Conservation (phyloP, 768 basidiomycete genomes). For the Lepiota venenata region DNA sequence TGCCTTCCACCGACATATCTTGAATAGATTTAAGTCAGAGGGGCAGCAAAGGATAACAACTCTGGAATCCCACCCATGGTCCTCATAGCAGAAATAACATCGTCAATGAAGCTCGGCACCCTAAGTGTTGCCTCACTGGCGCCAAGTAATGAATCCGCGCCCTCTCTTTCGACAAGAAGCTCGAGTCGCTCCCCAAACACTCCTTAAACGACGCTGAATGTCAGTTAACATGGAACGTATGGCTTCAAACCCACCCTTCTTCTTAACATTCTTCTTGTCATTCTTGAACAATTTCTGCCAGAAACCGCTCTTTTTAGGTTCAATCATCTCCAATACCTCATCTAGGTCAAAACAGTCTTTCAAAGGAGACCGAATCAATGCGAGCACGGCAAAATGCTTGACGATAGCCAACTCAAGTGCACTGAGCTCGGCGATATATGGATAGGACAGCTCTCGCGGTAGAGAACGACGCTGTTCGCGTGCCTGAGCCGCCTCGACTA, state of each 20-base stretch:
- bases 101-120: slow-evolving; percentile 97
- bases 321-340: slow-evolving; percentile 90
- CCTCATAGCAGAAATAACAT: slow-evolving; percentile 96
- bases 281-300: slow-evolving; percentile 96
- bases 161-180: slow-evolving; percentile 88
- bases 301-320: slow-evolving; percentile 89
- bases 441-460: slow-evolving; percentile 72
- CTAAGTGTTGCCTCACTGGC: slow-evolving; percentile 81
- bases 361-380: slow-evolving; percentile 73
- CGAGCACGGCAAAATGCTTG: slow-evolving; percentile 86
- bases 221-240: neutral
- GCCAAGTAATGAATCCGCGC: slow-evolving; percentile 92
- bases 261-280: slow-evolving; percentile 88
- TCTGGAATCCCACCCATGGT: slow-evolving; percentile 80
- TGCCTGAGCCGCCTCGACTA: slow-evolving; percentile 90
- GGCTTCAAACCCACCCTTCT: slow-evolving; percentile 56
- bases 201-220: slow-evolving; percentile 42
- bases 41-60: neutral
- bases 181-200: slow-evolving; percentile 95
- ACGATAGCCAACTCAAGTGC: slow-evolving; percentile 86
- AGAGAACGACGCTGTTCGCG: slow-evolving; percentile 84
- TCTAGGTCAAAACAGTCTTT: slow-evolving; percentile 86
- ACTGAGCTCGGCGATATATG: slow-evolving; percentile 81
- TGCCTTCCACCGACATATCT: slow-evolving; percentile 99
- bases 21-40: slow-evolving; percentile 11